Percentiles rank a stretch among this genome's conserved stretches.
These are phyloP conservation scores for Trichoderma breve DNA, from an alignment of 2,329 filamentous ascomycete species.

Conservation along the genomic window DNA sequence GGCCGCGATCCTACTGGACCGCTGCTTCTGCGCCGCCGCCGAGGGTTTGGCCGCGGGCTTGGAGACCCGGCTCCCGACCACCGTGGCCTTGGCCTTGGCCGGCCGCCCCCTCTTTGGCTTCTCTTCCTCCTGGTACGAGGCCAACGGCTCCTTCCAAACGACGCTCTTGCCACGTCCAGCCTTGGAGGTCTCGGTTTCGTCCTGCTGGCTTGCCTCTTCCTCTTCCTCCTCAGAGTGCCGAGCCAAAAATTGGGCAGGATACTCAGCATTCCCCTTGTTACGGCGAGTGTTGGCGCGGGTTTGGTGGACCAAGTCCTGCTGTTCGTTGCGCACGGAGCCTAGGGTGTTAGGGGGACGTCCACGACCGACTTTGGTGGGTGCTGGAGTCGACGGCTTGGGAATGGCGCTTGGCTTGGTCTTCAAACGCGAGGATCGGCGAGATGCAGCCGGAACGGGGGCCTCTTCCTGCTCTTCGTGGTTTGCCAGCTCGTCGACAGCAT, in stretches of 20 bases:
- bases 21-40: constrained; percentile 27
- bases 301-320: constrained; percentile 35
- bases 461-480: constrained; percentile 23
- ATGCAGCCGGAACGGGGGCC: constrained; percentile 20
- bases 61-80: constrained; percentile 27
- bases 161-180: constrained; percentile 32
- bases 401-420: constrained; percentile 25
- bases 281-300: constrained; percentile 37
- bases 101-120: constrained; percentile 28
- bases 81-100: constrained; percentile 25
- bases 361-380: constrained; percentile 34
- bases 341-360: constrained; percentile 22
- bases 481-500: constrained; percentile 5
- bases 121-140: constrained; percentile 29
- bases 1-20: constrained; percentile 31
- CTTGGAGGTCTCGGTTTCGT: constrained; percentile 19
- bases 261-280: constrained; percentile 38
- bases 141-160: constrained; percentile 36
- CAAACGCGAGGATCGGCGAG: constrained; percentile 36
- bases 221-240: constrained; percentile 28
- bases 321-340: constrained; percentile 31
- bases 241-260: constrained; percentile 36
- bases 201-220: constrained; percentile 25
- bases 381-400: constrained; percentile 36
- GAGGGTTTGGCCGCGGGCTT: constrained; percentile 28